These are phyloP conservation scores for Debaryomyces subglobosus DNA, from an alignment of 1,139 yeast genomes.

Conservation along the genomic window DNA sequence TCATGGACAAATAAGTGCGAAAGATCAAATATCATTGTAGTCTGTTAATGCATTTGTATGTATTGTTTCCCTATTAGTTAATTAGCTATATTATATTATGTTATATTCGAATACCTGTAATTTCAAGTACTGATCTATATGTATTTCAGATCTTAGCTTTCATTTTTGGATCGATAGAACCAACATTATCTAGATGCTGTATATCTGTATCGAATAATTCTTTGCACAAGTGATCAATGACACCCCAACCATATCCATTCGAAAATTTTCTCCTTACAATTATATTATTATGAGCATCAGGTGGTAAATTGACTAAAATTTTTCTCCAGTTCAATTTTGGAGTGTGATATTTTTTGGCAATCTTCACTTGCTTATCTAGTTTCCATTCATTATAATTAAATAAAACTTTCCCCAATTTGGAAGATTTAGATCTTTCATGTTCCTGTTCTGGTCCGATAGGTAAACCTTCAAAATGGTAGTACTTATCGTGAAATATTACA, in stretches of 20 bases:
- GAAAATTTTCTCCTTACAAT: constrained; percentile 85
- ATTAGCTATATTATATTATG: constrained; percentile 40
- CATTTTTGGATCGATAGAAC: constrained; percentile 2
- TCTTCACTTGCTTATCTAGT: constrained; percentile 65
- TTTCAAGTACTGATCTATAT: not conserved
- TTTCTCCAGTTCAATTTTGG: constrained; percentile 82
- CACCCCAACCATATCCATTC: constrained; percentile 97
- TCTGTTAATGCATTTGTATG: not conserved
- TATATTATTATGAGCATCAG: constrained; percentile 96
- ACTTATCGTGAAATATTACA: constrained; percentile 77
- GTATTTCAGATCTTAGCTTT: constrained; percentile 4
- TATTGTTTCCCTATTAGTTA: not conserved
- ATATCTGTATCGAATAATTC: constrained; percentile 13
- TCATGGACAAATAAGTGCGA: not conserved
- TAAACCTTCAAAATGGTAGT: constrained; percentile 64
- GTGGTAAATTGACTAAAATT: constrained; percentile 80
- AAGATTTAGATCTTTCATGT: constrained; percentile 1
- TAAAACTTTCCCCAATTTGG: constrained; percentile 8
- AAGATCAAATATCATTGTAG: not conserved
- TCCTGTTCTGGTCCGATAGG: constrained; percentile 37
- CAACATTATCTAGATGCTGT: constrained; percentile 5
- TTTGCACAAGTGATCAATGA: constrained; percentile 54
- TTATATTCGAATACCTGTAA: constrained; percentile 18
- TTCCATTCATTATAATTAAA: constrained; percentile 28
- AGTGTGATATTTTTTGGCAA: constrained; percentile 86